Percentiles rank a stretch among this genome's conserved stretches.
Conservation (phyloP, 768 basidiomycete genomes). For the Amanita exitialis region DNA sequence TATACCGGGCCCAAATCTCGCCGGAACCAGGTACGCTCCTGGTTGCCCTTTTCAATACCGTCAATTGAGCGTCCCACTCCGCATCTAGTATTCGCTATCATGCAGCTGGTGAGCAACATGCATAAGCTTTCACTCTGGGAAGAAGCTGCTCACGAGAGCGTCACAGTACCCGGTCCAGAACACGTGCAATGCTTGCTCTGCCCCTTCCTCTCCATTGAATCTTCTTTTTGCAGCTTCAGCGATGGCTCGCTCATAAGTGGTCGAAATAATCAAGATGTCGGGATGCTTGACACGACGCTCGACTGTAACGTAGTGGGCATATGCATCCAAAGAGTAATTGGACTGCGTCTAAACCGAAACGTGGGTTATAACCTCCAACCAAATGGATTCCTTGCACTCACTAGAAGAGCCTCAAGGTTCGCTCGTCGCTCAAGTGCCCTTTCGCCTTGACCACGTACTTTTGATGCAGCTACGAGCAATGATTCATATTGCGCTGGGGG, state of each 20-base stretch:
- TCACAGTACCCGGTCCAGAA: constrained; percentile 76
- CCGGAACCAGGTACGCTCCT: constrained; percentile 71
- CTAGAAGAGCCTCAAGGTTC: constrained; percentile 47
- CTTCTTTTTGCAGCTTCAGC: constrained; percentile 56
- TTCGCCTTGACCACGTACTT: constrained; percentile 48
- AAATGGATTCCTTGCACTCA: constrained; percentile 18
- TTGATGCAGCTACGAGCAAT: constrained; percentile 69
- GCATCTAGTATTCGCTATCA: constrained; percentile 37
- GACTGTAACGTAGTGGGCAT: constrained; percentile 48
- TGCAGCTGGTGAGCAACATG: not conserved
- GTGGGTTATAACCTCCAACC: not conserved
- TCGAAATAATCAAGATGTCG: constrained; percentile 43
- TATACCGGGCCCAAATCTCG: constrained; percentile 70
- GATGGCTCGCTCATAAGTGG: constrained; percentile 67
- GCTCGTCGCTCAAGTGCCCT: constrained; percentile 60
- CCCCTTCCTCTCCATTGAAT: constrained; percentile 41
- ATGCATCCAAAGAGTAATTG: constrained; percentile 43
- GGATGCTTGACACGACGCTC: constrained; percentile 55
- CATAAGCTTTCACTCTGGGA: not conserved
- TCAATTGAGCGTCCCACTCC: constrained; percentile 29
- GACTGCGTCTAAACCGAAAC: constrained; percentile 20
- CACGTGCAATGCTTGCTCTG: constrained; percentile 45
- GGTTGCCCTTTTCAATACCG: constrained; percentile 44
- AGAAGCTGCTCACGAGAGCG: constrained; percentile 40
- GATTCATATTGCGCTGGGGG: constrained; percentile 70